Evolutionary conservation across 108 stramenopile species (phyloP).

Genomic region (Discostella pseudostelligera): DNA sequence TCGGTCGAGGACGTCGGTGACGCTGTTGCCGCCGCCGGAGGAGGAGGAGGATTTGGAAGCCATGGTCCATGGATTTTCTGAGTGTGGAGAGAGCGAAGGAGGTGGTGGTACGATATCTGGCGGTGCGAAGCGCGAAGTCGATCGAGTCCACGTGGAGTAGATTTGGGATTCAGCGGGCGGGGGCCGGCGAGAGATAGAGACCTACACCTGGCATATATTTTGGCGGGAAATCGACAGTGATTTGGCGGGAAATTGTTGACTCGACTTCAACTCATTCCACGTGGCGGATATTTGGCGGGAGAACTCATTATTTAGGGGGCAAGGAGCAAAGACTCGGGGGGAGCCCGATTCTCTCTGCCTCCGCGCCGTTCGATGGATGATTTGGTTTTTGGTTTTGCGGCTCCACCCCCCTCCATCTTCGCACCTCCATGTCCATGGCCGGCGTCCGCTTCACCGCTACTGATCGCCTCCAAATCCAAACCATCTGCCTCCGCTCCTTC

Average conservation of each 20-base stretch:
- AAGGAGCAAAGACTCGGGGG: background rate
- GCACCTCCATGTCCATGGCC: background rate
- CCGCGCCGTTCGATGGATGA: background rate
- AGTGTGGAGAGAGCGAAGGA: background rate
- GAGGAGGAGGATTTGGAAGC: conserved; percentile 1
- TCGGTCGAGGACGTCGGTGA: conserved; percentile 41
- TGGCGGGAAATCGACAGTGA: too few species aligned
- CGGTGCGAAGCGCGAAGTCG: too few species aligned
- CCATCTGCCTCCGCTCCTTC: too few species aligned
- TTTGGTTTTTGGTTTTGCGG: background rate
- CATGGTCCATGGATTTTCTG: conserved; percentile 1
- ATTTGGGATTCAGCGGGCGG: too few species aligned
- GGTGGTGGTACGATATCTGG: background rate
- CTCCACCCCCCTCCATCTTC: background rate
- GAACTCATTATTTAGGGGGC: too few species aligned
- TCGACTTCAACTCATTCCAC: too few species aligned
- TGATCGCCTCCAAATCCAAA: too few species aligned
- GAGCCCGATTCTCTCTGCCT: conserved; percentile 1
- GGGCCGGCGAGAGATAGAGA: too few species aligned
- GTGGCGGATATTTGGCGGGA: too few species aligned
- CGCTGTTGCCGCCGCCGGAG: conserved; percentile 10
- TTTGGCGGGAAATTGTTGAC: too few species aligned
- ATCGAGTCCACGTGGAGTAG: too few species aligned
- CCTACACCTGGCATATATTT: too few species aligned
- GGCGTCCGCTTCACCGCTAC: background rate